Conservation (phyloP, 176 grass and related monocot species). For the Avena eriantha region DNA sequence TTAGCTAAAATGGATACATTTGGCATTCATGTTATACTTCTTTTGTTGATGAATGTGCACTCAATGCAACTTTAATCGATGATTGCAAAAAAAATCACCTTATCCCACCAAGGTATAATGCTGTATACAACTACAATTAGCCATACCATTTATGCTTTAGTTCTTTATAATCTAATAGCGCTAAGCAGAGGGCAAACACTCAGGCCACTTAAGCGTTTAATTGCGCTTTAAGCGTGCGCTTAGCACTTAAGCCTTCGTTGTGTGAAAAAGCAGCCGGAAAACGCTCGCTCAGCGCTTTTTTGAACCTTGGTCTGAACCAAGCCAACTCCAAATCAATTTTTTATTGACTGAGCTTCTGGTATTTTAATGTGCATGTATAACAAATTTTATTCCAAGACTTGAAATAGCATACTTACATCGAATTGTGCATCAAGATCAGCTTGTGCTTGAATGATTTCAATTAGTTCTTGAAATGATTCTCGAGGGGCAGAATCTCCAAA, state of each 20-base stretch:
- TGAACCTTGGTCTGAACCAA: not conserved
- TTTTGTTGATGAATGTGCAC: not conserved
- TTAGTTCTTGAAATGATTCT: constrained; percentile 91
- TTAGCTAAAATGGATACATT: not conserved
- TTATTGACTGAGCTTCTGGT: not conserved
- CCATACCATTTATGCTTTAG: constrained; percentile 5
- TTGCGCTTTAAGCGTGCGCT: too few species aligned
- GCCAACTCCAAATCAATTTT: not conserved
- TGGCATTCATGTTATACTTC: not conserved
- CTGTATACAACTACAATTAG: not conserved
- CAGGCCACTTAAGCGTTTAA: too few species aligned
- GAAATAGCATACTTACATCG: constrained; percentile 64
- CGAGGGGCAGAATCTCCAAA: constrained; percentile 83
- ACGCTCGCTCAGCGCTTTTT: too few species aligned
- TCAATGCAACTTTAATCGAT: not conserved
- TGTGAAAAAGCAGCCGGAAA: too few species aligned
- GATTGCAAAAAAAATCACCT: not conserved
- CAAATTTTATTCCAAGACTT: constrained; percentile 34
- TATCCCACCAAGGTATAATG: constrained; percentile 3
- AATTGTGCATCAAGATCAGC: constrained; percentile 96
- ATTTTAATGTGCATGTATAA: constrained; percentile 15
- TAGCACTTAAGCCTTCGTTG: too few species aligned
- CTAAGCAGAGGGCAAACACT: too few species aligned
- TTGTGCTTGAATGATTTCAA: constrained; percentile 99
- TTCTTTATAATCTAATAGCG: not conserved